A percentile compares a stretch with the other conserved stretches of the same genome.
Evolutionary conservation across 305 asterid genomes (phyloP).

Genomic region (Fraxinus platypoda): DNA sequence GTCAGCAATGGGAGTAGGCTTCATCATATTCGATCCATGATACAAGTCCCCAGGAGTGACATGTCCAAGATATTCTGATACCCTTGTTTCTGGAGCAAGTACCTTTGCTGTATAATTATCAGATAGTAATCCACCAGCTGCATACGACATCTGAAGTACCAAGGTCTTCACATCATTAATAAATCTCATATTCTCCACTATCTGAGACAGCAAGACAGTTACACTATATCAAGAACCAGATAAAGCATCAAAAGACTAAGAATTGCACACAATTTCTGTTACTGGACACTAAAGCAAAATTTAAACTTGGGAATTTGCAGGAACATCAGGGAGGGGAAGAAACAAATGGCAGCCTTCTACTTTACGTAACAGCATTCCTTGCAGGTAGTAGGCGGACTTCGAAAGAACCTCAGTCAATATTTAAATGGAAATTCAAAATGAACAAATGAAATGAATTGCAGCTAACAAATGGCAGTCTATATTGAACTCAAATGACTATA

Average conservation of each 20-base stretch:
- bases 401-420: not conserved
- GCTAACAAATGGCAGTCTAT: not conserved
- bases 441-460: not conserved
- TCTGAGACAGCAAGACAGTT: constrained; percentile 40
- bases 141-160: constrained; percentile 65
- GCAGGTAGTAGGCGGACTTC: not conserved
- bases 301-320: not conserved
- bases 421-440: not conserved
- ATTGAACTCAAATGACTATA: not conserved
- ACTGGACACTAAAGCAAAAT: not conserved
- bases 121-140: constrained; percentile 53
- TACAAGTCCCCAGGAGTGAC: constrained; percentile 31
- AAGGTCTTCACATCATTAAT: constrained; percentile 59
- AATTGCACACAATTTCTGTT: not conserved
- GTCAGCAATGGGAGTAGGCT: constrained; percentile 30
- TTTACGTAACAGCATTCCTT: not conserved
- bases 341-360: not conserved
- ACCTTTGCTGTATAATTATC: constrained; percentile 49
- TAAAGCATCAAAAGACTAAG: not conserved
- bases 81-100: constrained; percentile 36
- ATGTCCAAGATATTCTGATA: constrained; percentile 38
- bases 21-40: constrained; percentile 29
- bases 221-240: not conserved
- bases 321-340: not conserved
- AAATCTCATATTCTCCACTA: constrained; percentile 66